Base-by-base conservation (phyloP, 345 rosid species). In the Combretum micranthum region DNA sequence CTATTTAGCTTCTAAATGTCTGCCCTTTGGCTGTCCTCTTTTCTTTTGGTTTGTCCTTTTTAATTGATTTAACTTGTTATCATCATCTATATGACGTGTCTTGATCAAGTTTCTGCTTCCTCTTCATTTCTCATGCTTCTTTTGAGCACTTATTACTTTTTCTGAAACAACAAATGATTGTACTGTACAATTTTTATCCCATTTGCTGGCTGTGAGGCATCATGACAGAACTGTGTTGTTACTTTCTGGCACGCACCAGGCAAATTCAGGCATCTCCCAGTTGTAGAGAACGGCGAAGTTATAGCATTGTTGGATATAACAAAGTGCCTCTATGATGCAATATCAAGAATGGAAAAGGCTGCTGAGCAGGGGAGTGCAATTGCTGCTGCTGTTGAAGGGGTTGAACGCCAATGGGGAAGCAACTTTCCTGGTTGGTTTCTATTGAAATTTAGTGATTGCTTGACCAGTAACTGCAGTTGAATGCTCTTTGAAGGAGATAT, bases 361-460 rank as follows among this genome's bases (percentile, higher is more conserved):
- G 97, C 92, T 16, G 99, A 94, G 77, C 92, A 90, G 65, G 96
- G n/a, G 10, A 94, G 84, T 73, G 96, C 97, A 19, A 87, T 94
- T 63, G 96, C 97, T 48, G 90, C 96, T 69, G 96, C 97, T 39
- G 99, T 87, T 37, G 99, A 94, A 81, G 99, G 99, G 59, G 97
- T 90, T 39, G 99, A 94, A 70, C 95, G 87, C 64, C 96, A 94
- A 45, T 80, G 82, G 84, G 97, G 97, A 69, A 81, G 57, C 69
- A 80, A 84, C 47, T 80, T 75, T 64, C 64, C 97, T 56, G 90
- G 91, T 87, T 55, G 45, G 73, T 25, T 42, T 61, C 21, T 47
- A 23, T 47, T 42, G 21, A 52, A 64, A 47, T 58, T 44, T 19
- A 47, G 15, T 44, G n/a, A 15, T 44, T 32, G 20, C 43, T 42